Base-by-base conservation (phyloP, 2,329 filamentous ascomycete species). In the Ilyonectria mors-panacis region DNA sequence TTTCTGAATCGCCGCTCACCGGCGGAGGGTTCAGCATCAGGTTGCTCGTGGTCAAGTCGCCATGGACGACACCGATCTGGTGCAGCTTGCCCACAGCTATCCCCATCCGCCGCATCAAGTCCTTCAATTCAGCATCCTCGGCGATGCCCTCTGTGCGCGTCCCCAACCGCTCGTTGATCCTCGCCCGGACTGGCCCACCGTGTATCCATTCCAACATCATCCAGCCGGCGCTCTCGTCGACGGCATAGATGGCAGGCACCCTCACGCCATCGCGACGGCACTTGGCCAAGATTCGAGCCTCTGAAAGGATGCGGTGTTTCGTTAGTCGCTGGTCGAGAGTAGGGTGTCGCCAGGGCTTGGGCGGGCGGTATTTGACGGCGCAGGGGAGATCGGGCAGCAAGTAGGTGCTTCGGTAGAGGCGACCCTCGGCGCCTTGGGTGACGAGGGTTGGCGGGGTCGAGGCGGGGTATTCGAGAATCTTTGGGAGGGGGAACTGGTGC, bases 11-110 rank as follows among this genome's bases (percentile, higher is more conserved):
- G 13, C 71, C 75, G 35, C 56, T 68, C 17, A 62, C 66, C 48
- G 66, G 48, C n/a, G 73, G 58, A 21, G 76, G 77, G 15, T 85
- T 85, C 72, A 98, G 79, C 92, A 99, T 98, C 83, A 99, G 87
- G 82, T 99, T 99, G 82, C 95, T 98, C 70, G 95, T 99, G 67
- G 96, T 99, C 82, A 99, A 82, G 83, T 99, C 96, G 45, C 96
- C 96, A 83, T 99, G 96, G 66, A 97, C 91, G 63, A 98, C 89
- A 17, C 95, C 95, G n/a, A 90, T 87, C 61, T 87, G 88, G 84
- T 99, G 96, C 85, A 99, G 84, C 61, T 80, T 86, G 8, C 93
- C 94, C 17, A 97, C 88, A 2, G 91, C 90, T 6, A 79, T 77
- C 1, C 94, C 95, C 66, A 97, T 90, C 70, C 88, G 85, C 53